Evolutionary conservation across 1,139 yeast genomes (phyloP), one percentile per base, ranked within the genome.

Genomic region (Hansenula sp.): DNA sequence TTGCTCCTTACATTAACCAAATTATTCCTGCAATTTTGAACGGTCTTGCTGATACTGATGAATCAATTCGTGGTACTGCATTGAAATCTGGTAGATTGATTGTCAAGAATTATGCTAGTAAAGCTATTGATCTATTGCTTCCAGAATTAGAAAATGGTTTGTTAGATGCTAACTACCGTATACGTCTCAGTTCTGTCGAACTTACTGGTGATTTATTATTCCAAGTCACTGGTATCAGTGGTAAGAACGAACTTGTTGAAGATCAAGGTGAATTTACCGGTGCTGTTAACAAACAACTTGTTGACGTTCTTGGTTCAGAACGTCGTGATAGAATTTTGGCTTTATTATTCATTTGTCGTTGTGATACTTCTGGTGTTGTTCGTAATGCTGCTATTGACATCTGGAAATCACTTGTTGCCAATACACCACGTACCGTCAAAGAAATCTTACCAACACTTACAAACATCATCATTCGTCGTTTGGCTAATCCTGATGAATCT

Each of bases 391-490:
- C 97, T n/a, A 79, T 88, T 47, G 97, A 92, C 55, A 90, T 94
- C 40, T 94, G 99, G 99, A 90, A 90, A 66, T 89, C 96, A 1
- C 72, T 94, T 62, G 97, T 94, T 41, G 85, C 95, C 41, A 92
- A 92, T 60, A 92, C 98, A 29, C 98, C 98, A 35, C 81, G 85
- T 62, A 88, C 96, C n/a, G 84, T 92, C 42, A 92, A 87, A 69
- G 97, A 90, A 60, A 86, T 92, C 44, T 66, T 94, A 52, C 95
- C 97, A 29, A 73, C 89, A 8, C 77, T 94, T 50, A 86, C 95
- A 4, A 76, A 76, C 45, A 75, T 87, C 52, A 81, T 94, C 57
- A 88, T 94, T 46, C 78, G 82, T 51, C 78, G 88, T 56, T 72
- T 92, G 61, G 95, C 97, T 0, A 82, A 90, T 19, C 62, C 82